Percentiles rank a stretch among this genome's conserved stretches.
These are phyloP conservation scores for Bombardia bombarda DNA, from an alignment of 495 filamentous ascomycete genomes.

Conservation along the genomic window DNA sequence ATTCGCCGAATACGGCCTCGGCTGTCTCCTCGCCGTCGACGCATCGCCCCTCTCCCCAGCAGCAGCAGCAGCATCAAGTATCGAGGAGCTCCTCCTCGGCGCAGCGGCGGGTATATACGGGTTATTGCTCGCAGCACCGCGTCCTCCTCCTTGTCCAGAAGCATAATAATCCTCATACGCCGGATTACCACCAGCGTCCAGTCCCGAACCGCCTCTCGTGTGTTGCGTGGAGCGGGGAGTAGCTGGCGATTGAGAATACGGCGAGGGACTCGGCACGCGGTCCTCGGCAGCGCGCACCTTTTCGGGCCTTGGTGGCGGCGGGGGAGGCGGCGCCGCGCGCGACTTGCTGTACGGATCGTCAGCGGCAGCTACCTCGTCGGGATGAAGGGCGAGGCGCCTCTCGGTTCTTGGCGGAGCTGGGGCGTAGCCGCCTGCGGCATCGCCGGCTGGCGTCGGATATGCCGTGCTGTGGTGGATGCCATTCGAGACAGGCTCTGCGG, in stretches of 20 bases:
- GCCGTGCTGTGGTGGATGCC: neutral
- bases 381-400: neutral
- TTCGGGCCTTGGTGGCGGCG: constrained; percentile 22
- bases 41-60: too few species aligned
- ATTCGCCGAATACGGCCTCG: too few species aligned
- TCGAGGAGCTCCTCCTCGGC: too few species aligned
- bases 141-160: too few species aligned
- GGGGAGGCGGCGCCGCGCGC: constrained; percentile 14
- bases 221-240: constrained; percentile 1
- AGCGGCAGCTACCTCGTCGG: neutral
- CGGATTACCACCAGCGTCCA: too few species aligned
- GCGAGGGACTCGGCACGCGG: neutral
- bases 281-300: constrained; percentile 18
- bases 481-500: neutral
- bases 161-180: too few species aligned
- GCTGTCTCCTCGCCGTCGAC: too few species aligned
- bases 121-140: too few species aligned
- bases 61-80: too few species aligned
- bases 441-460: neutral
- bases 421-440: neutral
- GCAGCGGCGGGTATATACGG: too few species aligned
- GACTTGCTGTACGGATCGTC: constrained; percentile 10
- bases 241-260: constrained; percentile 6
- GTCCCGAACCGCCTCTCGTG: too few species aligned
- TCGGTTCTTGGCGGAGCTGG: constrained; percentile 3